Conservation (phyloP, 129 eudicot genomes). For the Escallonia herrerae region DNA sequence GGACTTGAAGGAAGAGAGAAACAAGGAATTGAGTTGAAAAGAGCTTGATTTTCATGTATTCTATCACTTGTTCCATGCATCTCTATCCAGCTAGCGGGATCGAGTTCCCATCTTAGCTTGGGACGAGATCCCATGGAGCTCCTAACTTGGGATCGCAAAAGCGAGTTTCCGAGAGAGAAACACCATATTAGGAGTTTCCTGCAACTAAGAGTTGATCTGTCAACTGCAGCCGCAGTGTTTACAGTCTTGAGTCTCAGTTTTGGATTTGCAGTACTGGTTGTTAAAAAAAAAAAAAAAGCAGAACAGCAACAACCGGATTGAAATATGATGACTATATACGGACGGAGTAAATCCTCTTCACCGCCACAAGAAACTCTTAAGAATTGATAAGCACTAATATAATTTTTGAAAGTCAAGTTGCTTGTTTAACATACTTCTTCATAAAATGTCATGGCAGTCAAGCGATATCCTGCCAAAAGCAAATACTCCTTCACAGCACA, state of each 20-base stretch:
- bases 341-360: neutral
- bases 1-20: too few relatives aligned
- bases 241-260: neutral
- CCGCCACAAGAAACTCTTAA: constrained; percentile 5
- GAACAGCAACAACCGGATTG: neutral
- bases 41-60: too few relatives aligned
- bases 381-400: neutral
- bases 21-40: too few relatives aligned
- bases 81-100: too few relatives aligned
- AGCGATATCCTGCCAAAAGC: constrained; percentile 92
- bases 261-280: neutral
- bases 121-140: too few relatives aligned
- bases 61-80: too few relatives aligned
- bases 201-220: too few relatives aligned
- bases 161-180: too few relatives aligned
- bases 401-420: neutral
- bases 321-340: neutral
- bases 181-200: too few relatives aligned
- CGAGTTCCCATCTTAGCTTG: too few relatives aligned
- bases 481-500: constrained; percentile 96
- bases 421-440: constrained; percentile 65
- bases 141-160: too few relatives aligned
- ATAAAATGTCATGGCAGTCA: constrained; percentile 96
- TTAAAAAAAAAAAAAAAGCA: neutral
- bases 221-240: neutral